Conservation (phyloP, 2,329 filamentous ascomycete genomes). For the Chalaropsis ovoidea region DNA sequence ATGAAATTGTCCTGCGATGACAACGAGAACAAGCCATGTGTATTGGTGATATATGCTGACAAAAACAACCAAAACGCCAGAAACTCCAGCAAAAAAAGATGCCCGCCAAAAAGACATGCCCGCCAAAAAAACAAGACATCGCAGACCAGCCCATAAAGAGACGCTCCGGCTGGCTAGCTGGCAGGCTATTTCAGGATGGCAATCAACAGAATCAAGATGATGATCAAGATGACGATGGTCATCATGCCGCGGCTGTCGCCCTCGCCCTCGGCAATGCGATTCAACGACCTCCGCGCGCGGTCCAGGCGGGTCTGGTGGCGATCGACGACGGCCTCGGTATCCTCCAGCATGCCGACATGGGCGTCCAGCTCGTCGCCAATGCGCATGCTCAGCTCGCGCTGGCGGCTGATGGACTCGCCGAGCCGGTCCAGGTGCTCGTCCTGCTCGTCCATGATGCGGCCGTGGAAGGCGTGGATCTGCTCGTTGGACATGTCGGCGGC, state of each 20-base stretch:
- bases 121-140: background rate
- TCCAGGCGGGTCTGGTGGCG: slow-evolving; percentile 68
- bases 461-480: slow-evolving; percentile 80
- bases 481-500: slow-evolving; percentile 58
- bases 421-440: slow-evolving; percentile 86
- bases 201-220: slow-evolving; percentile 73
- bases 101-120: background rate
- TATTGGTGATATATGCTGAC: background rate
- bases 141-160: background rate
- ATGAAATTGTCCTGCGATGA: background rate
- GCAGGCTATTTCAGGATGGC: slow-evolving; percentile 61
- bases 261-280: slow-evolving; percentile 60
- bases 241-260: slow-evolving; percentile 82
- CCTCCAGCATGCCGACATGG: slow-evolving; percentile 80
- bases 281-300: slow-evolving; percentile 61
- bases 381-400: slow-evolving; percentile 86
- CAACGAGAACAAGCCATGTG: background rate
- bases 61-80: background rate
- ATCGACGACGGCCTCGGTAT: slow-evolving; percentile 74
- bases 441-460: slow-evolving; percentile 71
- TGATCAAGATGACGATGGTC: slow-evolving; percentile 68
- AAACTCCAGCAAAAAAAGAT: background rate
- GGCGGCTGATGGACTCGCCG: slow-evolving; percentile 75
- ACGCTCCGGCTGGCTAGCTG: background rate
- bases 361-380: slow-evolving; percentile 93